Conservation (phyloP, 2,329 filamentous ascomycete genomes). For the Pseudogymnoascus sp. region DNA sequence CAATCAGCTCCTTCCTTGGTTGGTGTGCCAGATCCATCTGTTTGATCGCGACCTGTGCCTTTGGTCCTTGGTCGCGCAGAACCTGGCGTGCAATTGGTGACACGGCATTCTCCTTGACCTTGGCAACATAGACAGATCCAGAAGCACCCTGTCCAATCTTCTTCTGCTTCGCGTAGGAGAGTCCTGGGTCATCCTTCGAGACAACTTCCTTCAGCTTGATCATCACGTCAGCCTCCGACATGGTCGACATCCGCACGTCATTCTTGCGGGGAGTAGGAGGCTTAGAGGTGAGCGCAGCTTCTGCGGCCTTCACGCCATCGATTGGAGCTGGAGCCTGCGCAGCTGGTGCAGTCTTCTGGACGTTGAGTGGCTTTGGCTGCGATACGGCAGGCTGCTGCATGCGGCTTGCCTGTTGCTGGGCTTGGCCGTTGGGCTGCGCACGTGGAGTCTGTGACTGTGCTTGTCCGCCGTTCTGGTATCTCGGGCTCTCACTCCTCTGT, state of each 20-base stretch:
- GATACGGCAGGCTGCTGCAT: constrained; percentile 44
- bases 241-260: constrained; percentile 96
- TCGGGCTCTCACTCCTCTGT: constrained; percentile 29
- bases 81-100: constrained; percentile 73
- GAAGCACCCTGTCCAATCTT: constrained; percentile 99
- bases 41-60: constrained; percentile 94
- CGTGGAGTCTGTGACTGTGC: constrained; percentile 30
- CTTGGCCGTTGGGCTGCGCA: constrained; percentile 40
- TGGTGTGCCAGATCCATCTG: constrained; percentile 99
- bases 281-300: constrained; percentile 82
- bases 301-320: constrained; percentile 79
- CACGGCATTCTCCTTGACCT: constrained; percentile 81
- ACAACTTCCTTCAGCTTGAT: constrained; percentile 88
- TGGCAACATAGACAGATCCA: constrained; percentile 94
- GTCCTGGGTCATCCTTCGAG: constrained; percentile 86
- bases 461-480: constrained; percentile 34
- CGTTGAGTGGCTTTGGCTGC: constrained; percentile 69
- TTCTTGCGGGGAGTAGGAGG: constrained; percentile 66
- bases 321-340: constrained; percentile 36
- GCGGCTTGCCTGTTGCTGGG: constrained; percentile 41
- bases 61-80: constrained; percentile 68
- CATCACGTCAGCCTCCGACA: constrained; percentile 98
- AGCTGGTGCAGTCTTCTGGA: constrained; percentile 41
- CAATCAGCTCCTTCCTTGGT: constrained; percentile 94
- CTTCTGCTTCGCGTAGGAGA: constrained; percentile 98